These are phyloP conservation scores for Rosa hybrid DNA, from an alignment of 331 rosid species.

Conservation along the genomic window DNA sequence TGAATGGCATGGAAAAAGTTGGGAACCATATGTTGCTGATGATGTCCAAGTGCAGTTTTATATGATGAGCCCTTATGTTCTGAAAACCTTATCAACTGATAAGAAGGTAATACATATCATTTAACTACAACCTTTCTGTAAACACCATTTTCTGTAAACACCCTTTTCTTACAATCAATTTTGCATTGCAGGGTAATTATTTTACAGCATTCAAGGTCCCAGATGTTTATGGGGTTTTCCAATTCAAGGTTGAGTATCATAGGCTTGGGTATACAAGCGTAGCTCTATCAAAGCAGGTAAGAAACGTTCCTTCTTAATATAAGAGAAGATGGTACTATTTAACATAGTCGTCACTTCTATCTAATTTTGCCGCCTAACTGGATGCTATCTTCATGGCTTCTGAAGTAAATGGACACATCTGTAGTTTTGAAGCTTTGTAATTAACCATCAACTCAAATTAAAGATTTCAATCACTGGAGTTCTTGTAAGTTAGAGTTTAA, in stretches of 20 bases:
- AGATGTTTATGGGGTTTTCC: slow-evolving; percentile 98
- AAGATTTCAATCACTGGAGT: neutral
- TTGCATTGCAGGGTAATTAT: slow-evolving; percentile 65
- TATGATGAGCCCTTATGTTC: slow-evolving; percentile 99
- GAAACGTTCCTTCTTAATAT: neutral
- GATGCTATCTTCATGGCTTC: neutral
- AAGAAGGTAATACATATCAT: slow-evolving; percentile 52
- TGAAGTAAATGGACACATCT: neutral
- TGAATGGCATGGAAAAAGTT: slow-evolving; percentile 87
- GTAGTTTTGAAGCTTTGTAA: slow-evolving; percentile 1
- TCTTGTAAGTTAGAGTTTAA: neutral
- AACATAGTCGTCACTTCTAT: neutral
- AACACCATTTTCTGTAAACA: neutral
- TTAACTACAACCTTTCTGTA: neutral
- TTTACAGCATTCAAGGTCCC: slow-evolving; percentile 91
- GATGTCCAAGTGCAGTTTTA: slow-evolving; percentile 98
- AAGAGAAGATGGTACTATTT: neutral
- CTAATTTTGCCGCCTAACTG: neutral
- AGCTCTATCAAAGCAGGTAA: slow-evolving; percentile 89
- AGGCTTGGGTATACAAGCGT: slow-evolving; percentile 89
- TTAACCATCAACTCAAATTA: neutral
- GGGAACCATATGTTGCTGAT: slow-evolving; percentile 89
- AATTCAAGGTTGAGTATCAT: slow-evolving; percentile 88
- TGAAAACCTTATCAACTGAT: slow-evolving; percentile 80
- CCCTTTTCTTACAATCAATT: neutral